Base-by-base conservation (phyloP, 148 eudicot species). In the Agrostemma githago region DNA sequence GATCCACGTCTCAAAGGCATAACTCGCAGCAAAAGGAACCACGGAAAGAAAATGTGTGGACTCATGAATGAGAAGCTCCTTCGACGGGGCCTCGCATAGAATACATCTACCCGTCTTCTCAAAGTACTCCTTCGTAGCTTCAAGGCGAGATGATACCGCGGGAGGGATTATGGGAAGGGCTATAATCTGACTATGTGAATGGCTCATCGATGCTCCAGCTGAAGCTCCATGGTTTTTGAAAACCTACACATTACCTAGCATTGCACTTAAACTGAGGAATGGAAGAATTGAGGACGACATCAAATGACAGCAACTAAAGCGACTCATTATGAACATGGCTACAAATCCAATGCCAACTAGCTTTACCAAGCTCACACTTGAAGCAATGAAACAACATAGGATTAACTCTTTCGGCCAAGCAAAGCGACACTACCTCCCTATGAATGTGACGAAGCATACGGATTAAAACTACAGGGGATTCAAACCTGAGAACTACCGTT, bases 191-290 rank as follows among this genome's bases (percentile, higher is more conserved):
- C 96, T 89, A 76, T 96, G 99, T 61, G 99, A 92, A 80, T 96
- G 99, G 73, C 94, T 96, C 97, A 96, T 79, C 71, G 99, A 96
- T 38, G 99, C 99, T 63, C 99, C 99, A 60, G 99, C 99, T 63
- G 99, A 80, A 53, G 96, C 91, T 62, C 99, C 99, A 42, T 96
- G 92, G 74, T 96, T 96, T 75, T 96, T 96, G 83, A 96, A 96
- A 26, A 96, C 90, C 99, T 92, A 72, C 53, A 83, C 42, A 73
- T 2, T 53, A 62, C 39, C 62, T 51, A 80, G 40, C 37, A 5
- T 56, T n/a, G 46, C 43, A 77, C 57, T 51, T 42, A 7, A 41
- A 15, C 9, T 65, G n/a, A 20, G 12, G 9, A 12, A 15, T 4
- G 2, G 20, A 16, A 11, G 43, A 20, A 38, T 38, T 4, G 15